Base-by-base conservation (phyloP, 129 eudicot species). In the Lactuca saligna region DNA sequence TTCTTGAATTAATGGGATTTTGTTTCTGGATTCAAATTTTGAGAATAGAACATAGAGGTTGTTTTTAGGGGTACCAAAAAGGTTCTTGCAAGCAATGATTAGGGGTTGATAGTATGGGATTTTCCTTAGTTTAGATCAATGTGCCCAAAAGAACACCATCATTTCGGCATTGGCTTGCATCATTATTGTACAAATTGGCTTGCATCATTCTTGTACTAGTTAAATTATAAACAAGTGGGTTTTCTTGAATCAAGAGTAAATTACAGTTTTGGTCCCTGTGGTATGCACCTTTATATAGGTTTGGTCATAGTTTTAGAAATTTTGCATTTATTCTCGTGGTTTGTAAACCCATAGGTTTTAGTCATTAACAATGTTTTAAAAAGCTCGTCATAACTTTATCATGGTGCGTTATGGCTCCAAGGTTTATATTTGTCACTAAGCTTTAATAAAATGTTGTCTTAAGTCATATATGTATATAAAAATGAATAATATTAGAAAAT, bases 131-230 rank as follows among this genome's bases (percentile, higher is more conserved):
- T 46, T 46, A 46, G 51, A 15, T 46, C 51, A 46, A 38, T 17
- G 46, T 57, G 66, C 20, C 49, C 46, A 31, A 63, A 54, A 31
- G 31, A 66, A 66, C 65, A 81, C 33, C 71, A 71, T 78, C 68
- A 65, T 57, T 73, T 13, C 77, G 50, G 49, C 66, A 6, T 42
- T 29, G 44, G 10, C 70, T 53, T 57, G 65, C 80, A 76, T 81
- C 83, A 74, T 66, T 25, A 39, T 70, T 77, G 85, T 69, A 74
- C 82, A n/a, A n/a, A 6, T 42, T 29, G 44, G 10, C 70, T 53
- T 57, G 65, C 80, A 76, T 81, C 83, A 74, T 66, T 25, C 48
- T 70, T 77, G 85, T 69, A 74, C 82, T 64, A 75, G 69, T 68
- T 7, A 8, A 9, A 4, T 63, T 5, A 5, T 39, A 7, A 17